Conservation (phyloP, 2,329 filamentous ascomycete genomes). For the Fusarium anthophilum region DNA sequence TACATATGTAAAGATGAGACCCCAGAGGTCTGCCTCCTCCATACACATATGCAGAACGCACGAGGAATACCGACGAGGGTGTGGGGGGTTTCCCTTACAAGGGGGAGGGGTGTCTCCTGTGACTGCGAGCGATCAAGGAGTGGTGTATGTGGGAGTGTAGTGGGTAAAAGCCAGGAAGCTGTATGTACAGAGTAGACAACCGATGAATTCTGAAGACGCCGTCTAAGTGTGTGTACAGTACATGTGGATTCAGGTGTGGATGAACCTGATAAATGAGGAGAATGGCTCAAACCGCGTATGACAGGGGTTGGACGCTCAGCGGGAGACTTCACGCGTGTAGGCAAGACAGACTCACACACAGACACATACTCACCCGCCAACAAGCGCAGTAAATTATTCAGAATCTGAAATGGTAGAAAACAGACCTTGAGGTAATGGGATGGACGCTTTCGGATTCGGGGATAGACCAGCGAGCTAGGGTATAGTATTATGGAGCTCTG, state of each 20-base stretch:
- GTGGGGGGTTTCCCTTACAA: constrained; percentile 21
- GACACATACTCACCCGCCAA: constrained; percentile 17
- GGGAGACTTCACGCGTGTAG: constrained; percentile 18
- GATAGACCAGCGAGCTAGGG: constrained; percentile 37
- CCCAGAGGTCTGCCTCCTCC: constrained; percentile 34
- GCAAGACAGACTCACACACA: constrained; percentile 20
- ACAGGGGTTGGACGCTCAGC: constrained; percentile 32
- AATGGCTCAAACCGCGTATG: constrained; percentile 36
- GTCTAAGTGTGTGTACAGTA: constrained; percentile 28
- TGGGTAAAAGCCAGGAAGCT: constrained; percentile 28
- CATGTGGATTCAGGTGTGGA: constrained; percentile 26
- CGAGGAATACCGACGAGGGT: constrained; percentile 42
- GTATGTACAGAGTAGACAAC: constrained; percentile 20
- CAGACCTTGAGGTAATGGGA: constrained; percentile 10
- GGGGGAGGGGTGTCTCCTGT: constrained; percentile 20
- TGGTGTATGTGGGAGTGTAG: constrained; percentile 35
- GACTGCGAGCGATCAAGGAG: constrained; percentile 29
- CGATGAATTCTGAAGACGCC: constrained; percentile 30
- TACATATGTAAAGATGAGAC: constrained; percentile 43
- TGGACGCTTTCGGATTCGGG: constrained; percentile 28
- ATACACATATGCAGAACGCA: constrained; percentile 40
- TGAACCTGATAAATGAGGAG: constrained; percentile 38
- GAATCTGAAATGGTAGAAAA: constrained; percentile 5
- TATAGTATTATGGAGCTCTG: constrained; percentile 37
- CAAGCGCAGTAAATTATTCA: constrained; percentile 30